Conservation (phyloP, 1,284 basidiomycete genomes). For the Leccinum pachyderme region DNA sequence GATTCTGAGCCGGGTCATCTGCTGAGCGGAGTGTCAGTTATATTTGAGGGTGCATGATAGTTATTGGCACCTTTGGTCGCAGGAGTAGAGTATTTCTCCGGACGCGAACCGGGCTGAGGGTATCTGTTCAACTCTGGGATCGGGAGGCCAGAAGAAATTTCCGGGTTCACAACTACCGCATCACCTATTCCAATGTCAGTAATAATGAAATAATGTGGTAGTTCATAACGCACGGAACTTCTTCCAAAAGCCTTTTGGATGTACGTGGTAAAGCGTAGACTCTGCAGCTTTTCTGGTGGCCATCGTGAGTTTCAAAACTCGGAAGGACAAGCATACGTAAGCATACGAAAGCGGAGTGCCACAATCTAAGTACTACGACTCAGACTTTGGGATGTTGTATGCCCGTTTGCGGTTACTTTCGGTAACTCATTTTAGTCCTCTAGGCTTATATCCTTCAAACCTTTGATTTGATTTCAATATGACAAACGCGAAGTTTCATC, state of each 20-base stretch:
- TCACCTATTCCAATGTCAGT: slow-evolving; percentile 53
- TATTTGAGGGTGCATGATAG: not conserved
- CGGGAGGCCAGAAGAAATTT: slow-evolving; percentile 92
- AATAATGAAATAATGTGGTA: not conserved
- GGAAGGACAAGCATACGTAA: slow-evolving; percentile 16
- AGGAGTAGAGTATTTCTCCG: slow-evolving; percentile 83
- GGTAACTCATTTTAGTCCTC: too few relatives aligned
- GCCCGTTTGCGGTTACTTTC: too few relatives aligned
- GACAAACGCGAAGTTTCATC: too few relatives aligned
- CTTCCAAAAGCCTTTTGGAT: slow-evolving; percentile 91
- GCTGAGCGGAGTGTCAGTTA: slow-evolving; percentile 42
- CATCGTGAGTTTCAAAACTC: slow-evolving; percentile 40
- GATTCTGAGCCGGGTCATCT: slow-evolving; percentile 79
- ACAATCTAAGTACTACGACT: too few relatives aligned
- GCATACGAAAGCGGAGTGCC: not conserved
- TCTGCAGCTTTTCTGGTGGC: slow-evolving; percentile 75
- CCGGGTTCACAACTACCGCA: slow-evolving; percentile 76
- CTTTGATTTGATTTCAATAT: too few relatives aligned
- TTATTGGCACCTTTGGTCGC: slow-evolving; percentile 74
- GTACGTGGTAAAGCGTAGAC: slow-evolving; percentile 84
- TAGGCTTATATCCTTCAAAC: too few relatives aligned
- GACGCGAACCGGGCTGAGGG: slow-evolving; percentile 84
- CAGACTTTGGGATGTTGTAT: too few relatives aligned
- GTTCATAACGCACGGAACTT: slow-evolving; percentile 68
- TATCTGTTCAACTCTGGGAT: slow-evolving; percentile 71